Evolutionary conservation across 495 filamentous ascomycete species (phyloP), one percentile per base, ranked within the genome.

Genomic region (Friedmanniomyces endolithicus): DNA sequence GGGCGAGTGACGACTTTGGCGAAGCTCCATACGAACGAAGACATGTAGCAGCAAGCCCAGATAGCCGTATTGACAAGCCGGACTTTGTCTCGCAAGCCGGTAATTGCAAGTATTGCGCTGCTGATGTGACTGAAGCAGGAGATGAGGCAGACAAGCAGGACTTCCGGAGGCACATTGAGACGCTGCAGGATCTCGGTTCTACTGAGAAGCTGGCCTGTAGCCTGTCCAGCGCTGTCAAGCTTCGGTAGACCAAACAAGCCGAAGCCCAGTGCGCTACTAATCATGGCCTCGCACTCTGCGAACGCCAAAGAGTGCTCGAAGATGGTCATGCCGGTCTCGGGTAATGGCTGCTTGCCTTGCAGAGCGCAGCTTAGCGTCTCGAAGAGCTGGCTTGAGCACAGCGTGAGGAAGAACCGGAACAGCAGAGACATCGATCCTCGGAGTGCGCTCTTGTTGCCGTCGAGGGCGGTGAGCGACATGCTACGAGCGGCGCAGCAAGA

Each of bases 231-330:
- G 22, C 27, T 34, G 48, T 52, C 34, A 6, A 57, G 25, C 14
- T 45, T 52, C 1, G 57, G 48, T 27, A 50, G 12, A 48, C 78
- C 78, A 68, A 87, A 85, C 16, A 84, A 59, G 11, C 80, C 78
- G 59, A 86, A 79, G 1, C 84, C 86, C 1, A 94, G 75, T 4
- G 84, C 81, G 52, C 78, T 83, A 62, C 82, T 79, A 39, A 94
- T 79, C 57, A 87, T 83, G 11, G 87, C 84, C 65, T 98, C 94
- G 3, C 92, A 88, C 67, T 98, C 94, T 1, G 92, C 88, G 68
- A 97, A 98, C 0, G 92, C 92, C 14, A 98, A 72, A 0, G 92
- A 97, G 64, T 95, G 88, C 61, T 98, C 92, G 64, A 98, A 92
- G 19, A 97, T 78, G 0, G 90, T 95, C 87, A 97, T 96, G 6